Evolutionary conservation across 768 basidiomycete species (phyloP), one percentile per base, ranked within the genome.

Genomic region (Suillus lakei): DNA sequence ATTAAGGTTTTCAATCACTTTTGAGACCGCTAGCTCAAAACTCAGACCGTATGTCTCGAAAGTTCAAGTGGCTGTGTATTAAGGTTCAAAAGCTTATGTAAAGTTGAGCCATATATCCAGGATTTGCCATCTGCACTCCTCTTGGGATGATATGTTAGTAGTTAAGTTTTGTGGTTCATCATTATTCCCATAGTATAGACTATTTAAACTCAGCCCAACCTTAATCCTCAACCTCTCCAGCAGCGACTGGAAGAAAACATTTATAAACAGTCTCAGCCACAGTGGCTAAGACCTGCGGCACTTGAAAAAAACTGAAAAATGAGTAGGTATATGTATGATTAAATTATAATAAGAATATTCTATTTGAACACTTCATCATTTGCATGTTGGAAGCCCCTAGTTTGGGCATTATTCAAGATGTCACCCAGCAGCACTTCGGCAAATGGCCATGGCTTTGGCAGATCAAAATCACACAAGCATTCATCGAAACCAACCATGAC

Each of bases 391-490:
- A 38, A 38, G 36, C 36, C 39, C 44, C 54, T 28, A 38, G 41
- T 6, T 38, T 41, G 2, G n/a, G 21, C 21, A 32, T 54, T 12
- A 12, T 38, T 38, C 9, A 10, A 38, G 36, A 38, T 2, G 36
- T 38, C 36, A 38, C 36, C 36, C 36, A 13, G 36, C 8, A 55
- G 54, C 39, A 5, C 38, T 63, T 66, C 41, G 56, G 41, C n/a
- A 34, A 41, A 36, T 32, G 53, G n/a, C 72, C 70, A 41, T 76
- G 73, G 60, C 53, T 68, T 0, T 72, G 69, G 70, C 74, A 76
- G 61, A 56, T 68, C 18, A 39, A 64, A 18, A 36, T 64, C 4
- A 32, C 58, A 48, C 18, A 12, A n/a, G 28, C 58, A 18, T n/a
- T 64, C 2, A 23, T 60, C 9, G 18, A 64, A 15, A 23, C 43